Base-by-base conservation (phyloP, 257 asterid species). In the Osmanthus fragrans region DNA sequence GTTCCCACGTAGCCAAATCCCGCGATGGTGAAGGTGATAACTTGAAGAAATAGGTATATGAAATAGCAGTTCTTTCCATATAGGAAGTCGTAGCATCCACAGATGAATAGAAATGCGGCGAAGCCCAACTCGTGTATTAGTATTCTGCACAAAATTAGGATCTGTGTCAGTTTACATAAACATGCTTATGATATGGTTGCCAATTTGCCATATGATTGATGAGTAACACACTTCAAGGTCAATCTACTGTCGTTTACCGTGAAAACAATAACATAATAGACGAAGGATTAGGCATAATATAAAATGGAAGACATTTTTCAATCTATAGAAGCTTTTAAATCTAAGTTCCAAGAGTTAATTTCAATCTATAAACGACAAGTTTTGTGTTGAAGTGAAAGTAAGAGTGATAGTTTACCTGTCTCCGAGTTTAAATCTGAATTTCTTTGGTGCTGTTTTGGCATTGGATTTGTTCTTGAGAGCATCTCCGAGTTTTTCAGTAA, bases 1-100 rank as follows among this genome's bases (percentile, higher is more conserved):
- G 99, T 95, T 56, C 99, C 99, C 36, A 95, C 27, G 67, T 88
- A 95, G 71, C 99, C 99, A 37, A 95, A 87, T 80, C 99, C 99
- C 1, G 96, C 96, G 3, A 95, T 91, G 13, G 93, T 88, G 76
- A 95, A 95, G 19, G 96, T 89, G 85, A 95, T 83, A 71, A 86
- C 92, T 86, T 95, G 98, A 54, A 93, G 96, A 80, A 91, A 93
- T 2, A 95, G 85, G 80, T 95, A 95, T 67, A 93, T 85, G 83
- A 91, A 95, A 76, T 95, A 95, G 82, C 79, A 73, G 81, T 91
- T 92, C 77, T 87, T 93, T 45, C 99, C 99, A 15, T 91, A 93
- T 1, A 90, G 80, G 60, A 89, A 87, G 82, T 95, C 99, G 49
- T 90, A 95, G 86, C 97, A 95, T 49, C 98, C 99, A 27, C 97